phyloP scores from a whole-genome alignment of 441 rosid species.

The Brassica hybrid region DNA sequence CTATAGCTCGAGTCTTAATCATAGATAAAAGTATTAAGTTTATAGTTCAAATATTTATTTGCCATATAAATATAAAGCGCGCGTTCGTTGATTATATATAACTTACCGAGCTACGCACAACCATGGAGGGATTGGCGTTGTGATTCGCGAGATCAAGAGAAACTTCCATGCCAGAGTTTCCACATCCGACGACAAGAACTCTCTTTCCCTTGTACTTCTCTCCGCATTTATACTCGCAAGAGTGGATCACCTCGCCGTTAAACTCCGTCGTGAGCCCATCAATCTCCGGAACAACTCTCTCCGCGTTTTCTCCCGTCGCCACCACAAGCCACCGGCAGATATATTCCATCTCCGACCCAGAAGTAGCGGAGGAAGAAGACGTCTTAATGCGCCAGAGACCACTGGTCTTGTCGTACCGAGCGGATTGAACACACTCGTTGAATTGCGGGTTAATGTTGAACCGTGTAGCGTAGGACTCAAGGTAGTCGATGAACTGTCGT shows the following conservation, averaged over 20 bases:
- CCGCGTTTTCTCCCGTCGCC: conserved; percentile 51
- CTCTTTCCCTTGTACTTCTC: conserved; percentile 37
- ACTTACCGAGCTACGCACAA: conserved; percentile 48
- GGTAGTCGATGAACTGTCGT: conserved; percentile 43
- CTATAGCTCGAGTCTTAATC: too few relatives aligned
- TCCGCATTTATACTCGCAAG: conserved; percentile 47
- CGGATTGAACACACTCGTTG: conserved; percentile 45
- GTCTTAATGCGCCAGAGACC: conserved; percentile 47
- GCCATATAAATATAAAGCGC: background rate
- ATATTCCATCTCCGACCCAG: conserved; percentile 38
- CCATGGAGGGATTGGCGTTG: conserved; percentile 46
- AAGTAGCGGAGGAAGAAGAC: conserved; percentile 21
- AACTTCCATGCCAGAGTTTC: conserved; percentile 66
- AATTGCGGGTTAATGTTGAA: conserved; percentile 44
- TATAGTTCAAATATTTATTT: background rate
- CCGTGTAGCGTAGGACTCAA: conserved; percentile 43
- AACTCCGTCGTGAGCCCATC: conserved; percentile 46
- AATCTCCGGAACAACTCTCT: conserved; percentile 41
- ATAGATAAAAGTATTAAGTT: background rate
- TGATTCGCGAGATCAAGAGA: conserved; percentile 47
- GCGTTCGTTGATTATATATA: background rate
- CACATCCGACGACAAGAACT: conserved; percentile 58
- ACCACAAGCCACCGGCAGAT: conserved; percentile 49
- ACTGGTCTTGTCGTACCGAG: conserved; percentile 28
- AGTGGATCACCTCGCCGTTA: conserved; percentile 47